Base-by-base conservation (phyloP, 2,329 filamentous ascomycete genomes). In the Trichoderma oligosporum region DNA sequence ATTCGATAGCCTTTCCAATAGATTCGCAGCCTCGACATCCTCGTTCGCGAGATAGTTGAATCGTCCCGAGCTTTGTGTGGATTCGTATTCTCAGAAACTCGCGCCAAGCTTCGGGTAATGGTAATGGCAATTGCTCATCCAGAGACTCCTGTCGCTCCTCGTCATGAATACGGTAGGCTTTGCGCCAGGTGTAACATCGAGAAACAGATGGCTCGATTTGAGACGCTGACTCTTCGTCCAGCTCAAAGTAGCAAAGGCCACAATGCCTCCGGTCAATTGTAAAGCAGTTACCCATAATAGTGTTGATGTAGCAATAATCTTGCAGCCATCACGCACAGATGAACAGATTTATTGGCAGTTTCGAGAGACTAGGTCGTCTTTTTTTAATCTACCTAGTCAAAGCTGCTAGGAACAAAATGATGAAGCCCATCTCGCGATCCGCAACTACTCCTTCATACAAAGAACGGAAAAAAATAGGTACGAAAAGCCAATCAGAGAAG, bases 221-320 rank as follows among this genome's bases (percentile, higher is more conserved):
- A 56, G 31, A 22, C 7, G 44, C 35, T 4, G 36, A 31, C 14
- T 49, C 27, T 38, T 49, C 38, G 5, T 56, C 51, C 11, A 59
- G n/a, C 29, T 44, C 29, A 25, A 59, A 59, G 24, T 59, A 56
- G n/a, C 57, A 59, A 16, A 59, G 29, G 3, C 57, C 57, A 47
- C 57, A 59, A 14, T 24, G 31, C 31, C 31, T 45, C 11, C 24
- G 41, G 7, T n/a, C 38, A 2, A n/a, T 38, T 22, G 52, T 46
- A 18, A 46, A 55, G 7, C 31, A 55, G 9, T 55, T 55, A 1
- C 52, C 52, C 52, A 55, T 55, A 36, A 8, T 36, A 4, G 5
- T 2, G 18, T 36, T 14, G 24, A 16, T 29, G 24, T 8, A n/a
- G n/a, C 25, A 44, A 27, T 11, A 24, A 24, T n/a, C n/a, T n/a